Conservation (phyloP, 2,329 filamentous ascomycete species). For the Aplosporella prunicola region DNA sequence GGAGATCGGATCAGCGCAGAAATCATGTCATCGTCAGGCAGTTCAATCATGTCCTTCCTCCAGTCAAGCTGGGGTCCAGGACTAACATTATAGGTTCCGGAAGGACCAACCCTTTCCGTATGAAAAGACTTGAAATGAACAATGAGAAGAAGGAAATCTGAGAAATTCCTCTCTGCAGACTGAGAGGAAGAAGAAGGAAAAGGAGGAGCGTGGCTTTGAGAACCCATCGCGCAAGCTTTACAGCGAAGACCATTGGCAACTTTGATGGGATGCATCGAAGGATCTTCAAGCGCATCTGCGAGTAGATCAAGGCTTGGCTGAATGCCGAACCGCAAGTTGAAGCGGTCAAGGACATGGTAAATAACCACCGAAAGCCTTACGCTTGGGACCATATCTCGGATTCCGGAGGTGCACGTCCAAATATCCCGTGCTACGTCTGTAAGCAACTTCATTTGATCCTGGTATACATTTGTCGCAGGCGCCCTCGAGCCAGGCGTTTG, state of each 20-base stretch:
- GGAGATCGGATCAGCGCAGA: conserved; percentile 40
- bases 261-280: conserved; percentile 34
- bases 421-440: conserved; percentile 47
- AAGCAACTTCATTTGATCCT: conserved; percentile 32
- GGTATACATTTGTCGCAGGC: conserved; percentile 20
- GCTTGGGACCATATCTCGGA: conserved; percentile 53
- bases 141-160: conserved; percentile 45
- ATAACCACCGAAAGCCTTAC: conserved; percentile 56
- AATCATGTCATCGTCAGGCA: conserved; percentile 45
- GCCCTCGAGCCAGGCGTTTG: conserved; percentile 1
- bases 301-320: conserved; percentile 50
- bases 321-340: conserved; percentile 48
- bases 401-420: conserved; percentile 51
- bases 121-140: conserved; percentile 53
- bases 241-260: conserved; percentile 36
- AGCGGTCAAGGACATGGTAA: conserved; percentile 51
- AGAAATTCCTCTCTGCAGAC: conserved; percentile 30
- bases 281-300: conserved; percentile 34
- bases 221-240: conserved; percentile 29
- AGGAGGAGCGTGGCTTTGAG: conserved; percentile 20
- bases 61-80: conserved; percentile 37
- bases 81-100: background rate
- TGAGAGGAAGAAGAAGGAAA: conserved; percentile 26
- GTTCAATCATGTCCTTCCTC: conserved; percentile 52
- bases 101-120: conserved; percentile 19